These are phyloP conservation scores for Lyophyllum atratum DNA, from an alignment of 768 basidiomycete species.

Conservation along the genomic window DNA sequence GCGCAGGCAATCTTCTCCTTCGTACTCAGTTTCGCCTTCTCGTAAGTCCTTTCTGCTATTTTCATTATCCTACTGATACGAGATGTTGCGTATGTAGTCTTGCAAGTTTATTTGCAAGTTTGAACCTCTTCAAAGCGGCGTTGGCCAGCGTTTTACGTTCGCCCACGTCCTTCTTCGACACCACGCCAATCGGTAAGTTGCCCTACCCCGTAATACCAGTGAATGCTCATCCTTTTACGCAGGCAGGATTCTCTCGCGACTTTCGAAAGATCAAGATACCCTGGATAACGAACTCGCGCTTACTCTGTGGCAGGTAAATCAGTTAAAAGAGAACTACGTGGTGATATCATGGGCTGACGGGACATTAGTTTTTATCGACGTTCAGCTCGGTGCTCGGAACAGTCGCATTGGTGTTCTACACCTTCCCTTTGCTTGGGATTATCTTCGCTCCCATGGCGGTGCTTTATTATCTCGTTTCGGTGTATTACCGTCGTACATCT, in stretches of 20 bases:
- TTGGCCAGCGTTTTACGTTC: slow-evolving; percentile 59
- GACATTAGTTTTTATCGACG: slow-evolving; percentile 38
- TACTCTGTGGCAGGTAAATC: slow-evolving; percentile 52
- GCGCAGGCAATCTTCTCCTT: slow-evolving; percentile 56
- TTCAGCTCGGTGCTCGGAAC: slow-evolving; percentile 54
- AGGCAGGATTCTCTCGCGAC: slow-evolving; percentile 58
- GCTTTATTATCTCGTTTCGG: slow-evolving; percentile 52
- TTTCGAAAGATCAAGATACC: slow-evolving; percentile 67
- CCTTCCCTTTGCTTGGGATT: slow-evolving; percentile 67
- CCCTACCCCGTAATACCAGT: background rate
- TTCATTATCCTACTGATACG: too few species aligned
- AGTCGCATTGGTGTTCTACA: slow-evolving; percentile 64
- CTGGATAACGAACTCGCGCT: slow-evolving; percentile 52
- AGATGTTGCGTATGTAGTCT: too few species aligned
- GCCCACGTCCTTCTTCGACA: slow-evolving; percentile 71
- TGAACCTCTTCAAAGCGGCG: slow-evolving; percentile 57
- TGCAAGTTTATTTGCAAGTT: slow-evolving; percentile 40
- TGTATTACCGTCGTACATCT: slow-evolving; percentile 61
- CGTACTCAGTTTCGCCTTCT: slow-evolving; percentile 46
- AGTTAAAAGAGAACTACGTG: background rate
- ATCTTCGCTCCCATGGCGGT: slow-evolving; percentile 55
- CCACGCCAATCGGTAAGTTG: slow-evolving; percentile 60
- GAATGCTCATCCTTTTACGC: background rate
- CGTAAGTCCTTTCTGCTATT: slow-evolving; percentile 37
- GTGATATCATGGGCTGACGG: background rate